Evolutionary conservation across 441 rosid species (phyloP).

Genomic region (Brassica hybrid): DNA sequence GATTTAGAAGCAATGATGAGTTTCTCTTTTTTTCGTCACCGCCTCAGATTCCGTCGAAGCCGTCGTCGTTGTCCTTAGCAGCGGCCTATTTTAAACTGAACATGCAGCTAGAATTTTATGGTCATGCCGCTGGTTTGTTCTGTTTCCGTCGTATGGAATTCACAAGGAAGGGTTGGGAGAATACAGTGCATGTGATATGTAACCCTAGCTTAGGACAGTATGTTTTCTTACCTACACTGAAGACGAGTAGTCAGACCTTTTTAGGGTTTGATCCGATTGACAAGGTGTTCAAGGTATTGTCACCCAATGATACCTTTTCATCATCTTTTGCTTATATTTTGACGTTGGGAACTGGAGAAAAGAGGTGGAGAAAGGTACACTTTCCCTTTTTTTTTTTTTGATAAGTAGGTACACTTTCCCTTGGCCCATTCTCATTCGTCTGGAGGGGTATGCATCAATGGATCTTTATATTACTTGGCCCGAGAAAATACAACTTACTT

Average conservation of each 20-base stretch:
- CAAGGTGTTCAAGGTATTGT: not conserved
- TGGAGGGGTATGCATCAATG: not conserved
- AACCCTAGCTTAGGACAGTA: conserved; percentile 9
- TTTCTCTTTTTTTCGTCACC: not conserved
- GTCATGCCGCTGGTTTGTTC: not conserved
- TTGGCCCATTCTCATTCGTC: not conserved
- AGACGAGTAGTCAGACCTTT: not conserved
- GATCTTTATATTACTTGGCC: not conserved
- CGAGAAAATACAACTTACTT: not conserved
- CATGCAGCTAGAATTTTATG: not conserved
- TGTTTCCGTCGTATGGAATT: not conserved
- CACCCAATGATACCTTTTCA: too few relatives aligned
- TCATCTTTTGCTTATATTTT: not conserved
- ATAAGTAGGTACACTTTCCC: not conserved
- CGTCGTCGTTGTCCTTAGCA: not conserved
- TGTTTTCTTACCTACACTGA: not conserved
- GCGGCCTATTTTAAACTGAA: not conserved
- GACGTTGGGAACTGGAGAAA: not conserved
- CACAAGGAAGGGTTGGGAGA: not conserved
- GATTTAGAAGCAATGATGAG: too few relatives aligned
- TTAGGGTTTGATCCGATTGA: conserved; percentile 8
- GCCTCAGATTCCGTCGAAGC: not conserved
- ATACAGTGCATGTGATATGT: conserved; percentile 6
- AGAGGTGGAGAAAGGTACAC: not conserved
- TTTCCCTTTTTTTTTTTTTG: too few relatives aligned